These are phyloP conservation scores for Plantago coronopus DNA, from an alignment of 305 asterid species.

Conservation along the genomic window DNA sequence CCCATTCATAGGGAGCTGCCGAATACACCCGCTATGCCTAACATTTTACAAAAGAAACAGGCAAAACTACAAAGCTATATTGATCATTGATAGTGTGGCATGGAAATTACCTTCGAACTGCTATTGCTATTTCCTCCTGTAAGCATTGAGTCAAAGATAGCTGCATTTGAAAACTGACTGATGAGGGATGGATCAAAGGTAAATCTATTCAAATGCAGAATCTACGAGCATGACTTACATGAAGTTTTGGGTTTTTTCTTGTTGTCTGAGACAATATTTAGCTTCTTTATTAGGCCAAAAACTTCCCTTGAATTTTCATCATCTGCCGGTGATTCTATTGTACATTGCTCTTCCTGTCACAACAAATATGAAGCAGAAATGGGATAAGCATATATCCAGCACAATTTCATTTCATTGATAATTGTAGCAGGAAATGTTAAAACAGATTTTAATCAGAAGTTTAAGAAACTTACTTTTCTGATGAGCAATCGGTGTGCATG, in stretches of 20 bases:
- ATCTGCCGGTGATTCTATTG: slow-evolving; percentile 52
- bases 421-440: too few relatives aligned
- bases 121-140: slow-evolving; percentile 45
- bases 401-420: neutral
- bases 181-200: slow-evolving; percentile 26
- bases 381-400: neutral
- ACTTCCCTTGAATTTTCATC: slow-evolving; percentile 80
- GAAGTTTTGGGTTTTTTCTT: slow-evolving; percentile 69
- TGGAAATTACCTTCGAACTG: slow-evolving; percentile 56
- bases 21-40: too few relatives aligned
- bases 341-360: slow-evolving; percentile 56
- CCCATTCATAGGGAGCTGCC: too few relatives aligned
- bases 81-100: slow-evolving; percentile 17
- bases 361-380: slow-evolving; percentile 5
- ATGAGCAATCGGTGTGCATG: slow-evolving; percentile 44
- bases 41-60: too few relatives aligned
- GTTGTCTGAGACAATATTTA: slow-evolving; percentile 55
- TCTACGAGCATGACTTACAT: slow-evolving; percentile 45
- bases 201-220: neutral
- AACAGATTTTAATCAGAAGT: too few relatives aligned
- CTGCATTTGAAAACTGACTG: slow-evolving; percentile 42
- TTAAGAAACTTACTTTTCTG: slow-evolving; percentile 51
- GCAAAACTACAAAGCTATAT: neutral
- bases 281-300: slow-evolving; percentile 81
- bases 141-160: slow-evolving; percentile 63